Base-by-base conservation (phyloP, 768 basidiomycete genomes). In the Asterophora lycoperdoides region DNA sequence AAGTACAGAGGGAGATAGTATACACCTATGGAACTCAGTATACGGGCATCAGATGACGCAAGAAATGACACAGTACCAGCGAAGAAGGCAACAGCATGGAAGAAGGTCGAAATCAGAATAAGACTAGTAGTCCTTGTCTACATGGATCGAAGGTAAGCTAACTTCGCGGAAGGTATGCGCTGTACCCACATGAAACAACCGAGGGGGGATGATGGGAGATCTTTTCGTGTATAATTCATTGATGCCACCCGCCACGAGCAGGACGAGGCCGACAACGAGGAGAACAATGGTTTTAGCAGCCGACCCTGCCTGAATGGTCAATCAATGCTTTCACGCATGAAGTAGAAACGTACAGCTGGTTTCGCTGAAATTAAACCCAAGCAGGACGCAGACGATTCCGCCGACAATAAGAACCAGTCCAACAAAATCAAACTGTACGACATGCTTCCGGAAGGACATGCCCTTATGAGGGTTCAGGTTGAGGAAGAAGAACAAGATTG, bases 1-100 rank as follows among this genome's bases (percentile, higher is more conserved):
- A 76, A 92, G 61, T 85, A 92, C 2, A 90, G 60, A 1, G 89
- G 88, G 6, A 91, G 72, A 56, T 89, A 89, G 59, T 69, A 84
- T 37, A 79, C 77, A 23, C 75, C 77, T 76, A 33, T 7, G 1
- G 30, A 28, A 23, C n/a, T 40, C 15, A 36, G 23, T 8, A 9
- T 36, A n/a, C 18, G 13, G 14, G 3, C 30, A 13, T 32, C 13
- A 4, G 13, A 13, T 32, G 15, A 37, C 17, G 30, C 9, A 18
- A 36, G 8, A 28, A 19, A 9, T 23, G 8, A 8, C 7, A 28
- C 14, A 48, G 58, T 59, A 74, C 78, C 78, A 9, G 66, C 63
- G 56, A 88, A 85, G 66, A 87, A 87, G 1, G 72, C 72, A 17
- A 82, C 15, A 0, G 77, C 84, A 53, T 91, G 89, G 9, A 87